Evolutionary conservation across 1,284 basidiomycete genomes (phyloP).

Genomic region (Termitomyces sp.): DNA sequence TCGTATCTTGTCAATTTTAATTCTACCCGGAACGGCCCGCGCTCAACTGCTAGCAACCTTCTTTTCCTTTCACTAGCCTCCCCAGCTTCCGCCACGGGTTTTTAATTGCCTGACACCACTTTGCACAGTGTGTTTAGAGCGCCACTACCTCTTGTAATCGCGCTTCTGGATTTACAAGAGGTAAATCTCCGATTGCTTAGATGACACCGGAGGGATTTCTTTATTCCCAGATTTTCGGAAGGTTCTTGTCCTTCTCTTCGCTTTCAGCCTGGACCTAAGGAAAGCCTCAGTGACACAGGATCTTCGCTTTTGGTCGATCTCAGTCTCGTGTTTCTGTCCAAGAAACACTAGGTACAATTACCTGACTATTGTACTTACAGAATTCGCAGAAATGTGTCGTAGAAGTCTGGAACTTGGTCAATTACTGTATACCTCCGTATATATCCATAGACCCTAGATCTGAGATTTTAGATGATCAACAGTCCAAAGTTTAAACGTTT

Average conservation of each 20-base stretch:
- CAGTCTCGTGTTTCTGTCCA: not conserved
- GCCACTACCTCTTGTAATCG: slow-evolving; percentile 10
- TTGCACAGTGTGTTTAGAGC: slow-evolving; percentile 7
- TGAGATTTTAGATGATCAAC: slow-evolving; percentile 6
- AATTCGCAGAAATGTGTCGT: not conserved
- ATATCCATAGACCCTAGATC: slow-evolving; percentile 9
- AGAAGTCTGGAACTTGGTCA: slow-evolving; percentile 1
- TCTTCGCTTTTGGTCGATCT: slow-evolving; percentile 1
- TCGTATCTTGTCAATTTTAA: slow-evolving; percentile 13
- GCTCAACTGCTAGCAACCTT: not conserved
- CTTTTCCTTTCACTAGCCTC: slow-evolving; percentile 11
- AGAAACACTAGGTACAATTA: not conserved
- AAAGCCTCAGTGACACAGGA: slow-evolving; percentile 1
- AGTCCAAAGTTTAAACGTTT: slow-evolving; percentile 13
- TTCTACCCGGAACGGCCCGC: slow-evolving; percentile 13
- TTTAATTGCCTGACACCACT: not conserved
- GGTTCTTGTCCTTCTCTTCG: not conserved
- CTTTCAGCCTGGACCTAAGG: not conserved
- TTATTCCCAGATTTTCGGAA: slow-evolving; percentile 10
- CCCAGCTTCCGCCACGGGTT: slow-evolving; percentile 8
- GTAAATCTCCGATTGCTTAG: slow-evolving; percentile 14
- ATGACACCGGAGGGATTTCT: slow-evolving; percentile 10
- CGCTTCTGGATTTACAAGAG: slow-evolving; percentile 7
- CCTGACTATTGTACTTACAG: not conserved
- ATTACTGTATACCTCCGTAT: not conserved